Evolutionary conservation across 306 rosid genomes (phyloP), one percentile per base, ranked within the genome.

Genomic region (Begonia masoniana): DNA sequence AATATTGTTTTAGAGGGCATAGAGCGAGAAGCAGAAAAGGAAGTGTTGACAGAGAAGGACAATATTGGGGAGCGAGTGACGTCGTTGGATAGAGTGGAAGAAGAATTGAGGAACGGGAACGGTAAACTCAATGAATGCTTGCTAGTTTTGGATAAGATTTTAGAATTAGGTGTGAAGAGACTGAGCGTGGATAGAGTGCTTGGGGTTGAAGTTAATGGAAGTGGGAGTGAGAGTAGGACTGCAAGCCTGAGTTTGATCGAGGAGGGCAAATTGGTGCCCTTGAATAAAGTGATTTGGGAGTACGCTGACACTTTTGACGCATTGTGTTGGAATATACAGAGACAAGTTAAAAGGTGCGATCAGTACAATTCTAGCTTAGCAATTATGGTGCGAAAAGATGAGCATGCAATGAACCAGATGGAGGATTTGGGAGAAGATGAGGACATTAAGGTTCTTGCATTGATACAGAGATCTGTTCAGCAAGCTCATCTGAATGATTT

Each of bases 91-190:
- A 55, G 50, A 52, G 62, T 62, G 19, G 75, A 58, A 53, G 75
- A 55, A 52, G 64, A 68, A 10, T 52, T 26, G 68, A 64, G 65
- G 42, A 72, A 69, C 7, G 71, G 24, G 0, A 59, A 50, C 2
- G 64, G 59, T 13, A 86, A 70, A 41, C 45, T 58, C 52, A 69
- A 68, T 12, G 57, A 51, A 21, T 73, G 87, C 47, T 74, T 74
- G 56, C 60, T 59, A 48, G 82, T 85, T 10, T 64, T 89, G 76
- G 82, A 69, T 64, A 66, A 63, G 67, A 60, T 78, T 50, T 75
- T 91, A 65, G 92, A 82, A 62, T 47, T 85, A 51, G 97, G 94
- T n/a, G 74, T 75, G 56, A 78, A 58, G 71, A 74, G 97, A 69
- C 51, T 91, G 73, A 71, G 60, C 72, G 73, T 71, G 21, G 77